Evolutionary conservation across 495 filamentous ascomycete species (phyloP).

Genomic region (Neurospora cerealis): DNA sequence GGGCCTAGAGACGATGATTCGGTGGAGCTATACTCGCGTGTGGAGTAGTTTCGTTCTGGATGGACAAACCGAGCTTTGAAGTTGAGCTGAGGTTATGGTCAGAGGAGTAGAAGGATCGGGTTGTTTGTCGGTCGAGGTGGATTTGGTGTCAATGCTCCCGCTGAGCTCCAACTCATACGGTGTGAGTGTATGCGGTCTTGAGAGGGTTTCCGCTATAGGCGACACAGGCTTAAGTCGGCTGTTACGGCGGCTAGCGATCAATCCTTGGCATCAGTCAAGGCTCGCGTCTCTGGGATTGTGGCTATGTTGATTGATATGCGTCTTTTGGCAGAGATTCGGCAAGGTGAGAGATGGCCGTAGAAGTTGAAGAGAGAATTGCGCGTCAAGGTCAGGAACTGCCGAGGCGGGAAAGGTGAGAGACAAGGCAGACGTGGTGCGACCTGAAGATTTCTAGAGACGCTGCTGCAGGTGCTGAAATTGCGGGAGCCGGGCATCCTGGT

Average conservation of each 20-base stretch:
- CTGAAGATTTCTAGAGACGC: slow-evolving; percentile 6
- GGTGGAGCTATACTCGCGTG: not conserved
- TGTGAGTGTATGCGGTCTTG: slow-evolving; percentile 6
- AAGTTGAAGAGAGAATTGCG: slow-evolving; percentile 14
- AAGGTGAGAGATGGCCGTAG: not conserved
- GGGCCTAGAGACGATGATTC: not conserved
- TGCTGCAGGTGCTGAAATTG: slow-evolving; percentile 6
- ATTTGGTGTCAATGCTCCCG: slow-evolving; percentile 7
- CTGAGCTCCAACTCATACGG: slow-evolving; percentile 11
- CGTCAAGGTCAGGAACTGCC: slow-evolving; percentile 12
- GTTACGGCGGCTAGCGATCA: not conserved
- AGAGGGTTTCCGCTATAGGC: slow-evolving; percentile 17
- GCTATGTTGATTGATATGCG: not conserved
- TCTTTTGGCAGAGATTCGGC: slow-evolving; percentile 1
- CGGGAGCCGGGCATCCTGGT: slow-evolving; percentile 4
- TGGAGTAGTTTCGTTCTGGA: not conserved
- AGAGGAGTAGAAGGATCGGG: not conserved
- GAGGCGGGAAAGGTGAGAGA: slow-evolving; percentile 5
- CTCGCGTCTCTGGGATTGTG: not conserved
- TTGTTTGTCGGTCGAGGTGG: not conserved
- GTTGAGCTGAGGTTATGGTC: not conserved
- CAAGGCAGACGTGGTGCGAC: not conserved
- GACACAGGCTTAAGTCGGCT: slow-evolving; percentile 17
- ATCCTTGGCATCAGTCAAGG: not conserved
- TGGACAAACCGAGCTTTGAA: not conserved